A percentile compares a stretch with the other conserved stretches of the same genome.
Conservation (phyloP, 148 eudicot species). For the Chenopodium formosanum region DNA sequence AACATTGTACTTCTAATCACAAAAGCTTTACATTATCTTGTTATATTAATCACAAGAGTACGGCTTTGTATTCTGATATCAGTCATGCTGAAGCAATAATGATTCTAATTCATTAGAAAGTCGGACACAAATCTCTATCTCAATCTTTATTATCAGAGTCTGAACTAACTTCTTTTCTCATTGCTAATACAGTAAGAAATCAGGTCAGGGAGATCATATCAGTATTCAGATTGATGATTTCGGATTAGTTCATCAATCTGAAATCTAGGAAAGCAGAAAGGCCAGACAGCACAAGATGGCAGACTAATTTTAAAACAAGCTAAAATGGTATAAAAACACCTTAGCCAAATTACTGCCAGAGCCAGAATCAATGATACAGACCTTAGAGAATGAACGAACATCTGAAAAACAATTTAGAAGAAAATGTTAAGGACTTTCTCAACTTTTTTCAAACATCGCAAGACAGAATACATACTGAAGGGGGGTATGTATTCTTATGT, state of each 20-base stretch:
- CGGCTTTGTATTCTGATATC: neutral
- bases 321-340: neutral
- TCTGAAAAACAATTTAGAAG: neutral
- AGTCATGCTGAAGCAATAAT: neutral
- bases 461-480: too few species aligned
- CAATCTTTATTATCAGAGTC: neutral
- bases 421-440: neutral
- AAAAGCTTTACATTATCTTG: neutral
- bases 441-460: neutral
- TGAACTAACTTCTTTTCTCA: constrained; percentile 8
- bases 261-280: neutral
- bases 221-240: neutral
- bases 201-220: neutral
- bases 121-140: neutral
- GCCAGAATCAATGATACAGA: neutral
- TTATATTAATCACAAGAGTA: neutral
- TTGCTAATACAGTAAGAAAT: neutral
- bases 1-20: neutral
- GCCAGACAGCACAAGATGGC: neutral
- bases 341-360: too few species aligned
- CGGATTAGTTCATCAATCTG: neutral
- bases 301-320: neutral
- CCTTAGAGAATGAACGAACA: neutral
- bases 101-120: neutral
- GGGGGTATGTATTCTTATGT: too few species aligned